These are phyloP conservation scores for Bigelowiella natans DNA, from an alignment of 78 protist genomes.

Conservation along the genomic window DNA sequence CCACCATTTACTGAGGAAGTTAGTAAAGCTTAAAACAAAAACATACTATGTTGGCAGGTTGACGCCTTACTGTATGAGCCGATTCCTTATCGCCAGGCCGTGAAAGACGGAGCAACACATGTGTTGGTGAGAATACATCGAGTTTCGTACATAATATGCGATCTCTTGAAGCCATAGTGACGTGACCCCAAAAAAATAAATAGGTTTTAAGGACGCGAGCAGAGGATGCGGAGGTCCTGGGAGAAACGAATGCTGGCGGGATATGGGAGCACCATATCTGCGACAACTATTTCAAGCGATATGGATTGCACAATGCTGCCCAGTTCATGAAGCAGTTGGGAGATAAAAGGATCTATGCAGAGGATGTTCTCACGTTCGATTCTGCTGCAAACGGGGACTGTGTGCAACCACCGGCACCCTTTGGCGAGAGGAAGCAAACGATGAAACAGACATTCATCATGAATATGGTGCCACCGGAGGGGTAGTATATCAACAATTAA, in stretches of 20 bases:
- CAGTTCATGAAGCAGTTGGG: neutral
- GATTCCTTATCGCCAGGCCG: constrained; percentile 1
- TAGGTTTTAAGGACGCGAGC: neutral
- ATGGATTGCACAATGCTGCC: neutral
- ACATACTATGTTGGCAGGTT: neutral
- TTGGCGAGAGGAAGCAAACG: neutral
- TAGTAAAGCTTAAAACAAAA: neutral
- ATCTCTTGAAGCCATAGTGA: too few species aligned
- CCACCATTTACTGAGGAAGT: neutral
- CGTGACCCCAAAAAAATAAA: too few species aligned
- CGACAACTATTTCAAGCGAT: neutral
- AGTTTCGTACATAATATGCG: too few species aligned
- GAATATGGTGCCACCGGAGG: neutral
- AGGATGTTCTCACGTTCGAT: neutral
- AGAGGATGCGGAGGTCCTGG: neutral
- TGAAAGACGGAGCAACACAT: constrained; percentile 4
- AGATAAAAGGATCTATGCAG: neutral
- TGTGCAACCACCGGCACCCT: neutral
- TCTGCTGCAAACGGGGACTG: neutral
- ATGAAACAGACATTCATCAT: neutral
- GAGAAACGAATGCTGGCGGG: neutral
- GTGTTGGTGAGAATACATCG: too few species aligned
- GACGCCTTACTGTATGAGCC: constrained; percentile 13
- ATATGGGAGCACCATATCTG: neutral
- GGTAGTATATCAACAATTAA: too few species aligned